phyloP scores from a whole-genome alignment of 345 rosid genomes.

The Populus alba region DNA sequence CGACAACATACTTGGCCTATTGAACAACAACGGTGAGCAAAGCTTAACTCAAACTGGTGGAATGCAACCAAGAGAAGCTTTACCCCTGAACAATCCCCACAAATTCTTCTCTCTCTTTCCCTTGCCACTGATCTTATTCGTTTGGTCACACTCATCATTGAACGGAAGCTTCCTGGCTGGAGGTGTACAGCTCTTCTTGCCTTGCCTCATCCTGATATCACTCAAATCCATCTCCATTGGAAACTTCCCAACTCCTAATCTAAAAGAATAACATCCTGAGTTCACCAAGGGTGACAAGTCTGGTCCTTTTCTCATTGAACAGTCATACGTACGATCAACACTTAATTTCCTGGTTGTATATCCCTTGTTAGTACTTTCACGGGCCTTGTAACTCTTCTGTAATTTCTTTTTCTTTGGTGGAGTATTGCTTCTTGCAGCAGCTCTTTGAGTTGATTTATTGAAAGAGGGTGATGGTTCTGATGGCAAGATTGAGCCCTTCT shows the following conservation, averaged over 20 bases:
- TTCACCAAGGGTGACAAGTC: constrained; percentile 1
- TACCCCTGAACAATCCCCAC: no score
- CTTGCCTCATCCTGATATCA: neutral
- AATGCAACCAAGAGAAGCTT: no score
- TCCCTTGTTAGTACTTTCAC: neutral
- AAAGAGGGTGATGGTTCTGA: constrained; percentile 13
- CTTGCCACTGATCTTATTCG: neutral
- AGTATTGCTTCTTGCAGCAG: neutral
- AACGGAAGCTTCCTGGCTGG: neutral
- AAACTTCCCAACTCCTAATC: constrained; percentile 9
- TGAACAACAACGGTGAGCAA: no score
- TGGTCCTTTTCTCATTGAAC: neutral
- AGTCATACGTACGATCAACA: constrained; percentile 2
- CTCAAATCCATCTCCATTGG: constrained; percentile 8
- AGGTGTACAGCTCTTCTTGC: neutral
- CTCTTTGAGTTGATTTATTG: constrained; percentile 19
- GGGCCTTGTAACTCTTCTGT: neutral
- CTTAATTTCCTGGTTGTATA: neutral
- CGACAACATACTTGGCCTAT: no score
- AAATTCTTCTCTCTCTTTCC: neutral
- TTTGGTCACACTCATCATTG: neutral
- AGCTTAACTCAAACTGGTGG: no score
- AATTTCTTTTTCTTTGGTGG: neutral
- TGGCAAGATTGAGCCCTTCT: neutral
- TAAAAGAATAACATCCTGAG: constrained; percentile 13